Evolutionary conservation across 1,139 yeast genomes (phyloP), one percentile per base, ranked within the genome.

Genomic region (Groenewaldozyma auringiensis): DNA sequence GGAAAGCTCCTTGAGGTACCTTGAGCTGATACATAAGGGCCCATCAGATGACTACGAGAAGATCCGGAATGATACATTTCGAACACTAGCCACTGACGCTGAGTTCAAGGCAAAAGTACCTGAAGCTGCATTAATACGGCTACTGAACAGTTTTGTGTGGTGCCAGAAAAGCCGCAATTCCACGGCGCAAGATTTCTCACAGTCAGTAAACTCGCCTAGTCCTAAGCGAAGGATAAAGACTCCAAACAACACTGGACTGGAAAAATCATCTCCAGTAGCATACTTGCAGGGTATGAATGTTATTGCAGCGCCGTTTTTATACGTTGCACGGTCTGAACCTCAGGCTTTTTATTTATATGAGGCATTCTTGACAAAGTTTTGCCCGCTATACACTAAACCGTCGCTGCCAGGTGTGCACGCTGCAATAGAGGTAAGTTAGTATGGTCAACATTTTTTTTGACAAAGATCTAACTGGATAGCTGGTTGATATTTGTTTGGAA

Each of bases 251-350:
- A 16, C 35, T 13, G 46, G 21, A 33, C 18, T 13, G 18, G 14
- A 14, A 4, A 16, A 32, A 13, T 11, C 36, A 9, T 14, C 16
- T 8, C 25, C 16, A 20, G 57, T 51, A 29, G 40, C 48, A 58
- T 88, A 88, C 60, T 96, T 88, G 11, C 96, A 88, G 60, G 96
- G 96, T 1, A 79, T 89, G 81, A 89, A 89, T 60, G 92, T 88
- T 1, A 63, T 88, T 32, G 75, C 84, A 33, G 96, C 95, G 0
- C 96, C 96, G 0, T 77, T 88, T 48, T 75, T 88, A 18, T 88
- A 79, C 61, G 74, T 83, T 1, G 76, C 84, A 55, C 79, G 82
- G 45, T 78, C 88, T 37, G 97, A 88, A 60, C 89, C 95, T 0
- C 88, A 87, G 65, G 94, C 95, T 1, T 88, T 78, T 61, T 78